Conservation (phyloP, 73 alveolate genomes). For the Paramecium bursaria region DNA sequence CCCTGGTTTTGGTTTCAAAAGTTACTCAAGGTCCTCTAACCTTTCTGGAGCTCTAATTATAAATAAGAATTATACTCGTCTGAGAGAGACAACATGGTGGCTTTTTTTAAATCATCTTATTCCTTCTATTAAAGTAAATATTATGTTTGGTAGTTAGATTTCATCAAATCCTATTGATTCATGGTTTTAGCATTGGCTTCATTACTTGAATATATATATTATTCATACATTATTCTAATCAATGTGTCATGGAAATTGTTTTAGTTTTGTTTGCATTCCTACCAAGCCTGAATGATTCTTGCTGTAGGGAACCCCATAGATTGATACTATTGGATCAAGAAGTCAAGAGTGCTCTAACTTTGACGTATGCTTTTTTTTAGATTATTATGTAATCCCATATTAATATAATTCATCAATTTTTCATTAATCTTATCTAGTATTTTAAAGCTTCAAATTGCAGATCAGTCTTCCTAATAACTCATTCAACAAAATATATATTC, state of each 20-base stretch:
- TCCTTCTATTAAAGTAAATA: background rate
- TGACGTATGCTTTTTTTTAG: constrained; percentile 19
- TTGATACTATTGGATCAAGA: background rate
- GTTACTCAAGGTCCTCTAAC: background rate
- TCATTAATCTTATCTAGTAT: background rate
- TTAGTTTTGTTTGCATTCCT: constrained; percentile 8
- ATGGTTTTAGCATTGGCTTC: constrained; percentile 18
- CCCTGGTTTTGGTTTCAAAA: background rate
- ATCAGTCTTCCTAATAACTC: no score
- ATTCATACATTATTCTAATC: constrained; percentile 19
- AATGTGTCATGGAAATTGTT: constrained; percentile 34
- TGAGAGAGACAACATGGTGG: constrained; percentile 26
- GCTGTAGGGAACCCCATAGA: background rate
- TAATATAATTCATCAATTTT: no score
- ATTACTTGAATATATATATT: background rate
- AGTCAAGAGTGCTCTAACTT: background rate
- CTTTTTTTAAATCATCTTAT: constrained; percentile 40
- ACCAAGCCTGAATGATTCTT: constrained; percentile 14
- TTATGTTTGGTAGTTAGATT: background rate
- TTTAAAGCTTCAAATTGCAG: background rate
- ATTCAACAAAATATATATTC: background rate
- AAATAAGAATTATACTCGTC: background rate
- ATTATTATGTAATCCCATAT: constrained; percentile 29
- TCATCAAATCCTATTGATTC: background rate
- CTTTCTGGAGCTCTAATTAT: background rate